Base-by-base conservation (phyloP, 108 stramenopile species). In the Cyclotella kingstonii region DNA sequence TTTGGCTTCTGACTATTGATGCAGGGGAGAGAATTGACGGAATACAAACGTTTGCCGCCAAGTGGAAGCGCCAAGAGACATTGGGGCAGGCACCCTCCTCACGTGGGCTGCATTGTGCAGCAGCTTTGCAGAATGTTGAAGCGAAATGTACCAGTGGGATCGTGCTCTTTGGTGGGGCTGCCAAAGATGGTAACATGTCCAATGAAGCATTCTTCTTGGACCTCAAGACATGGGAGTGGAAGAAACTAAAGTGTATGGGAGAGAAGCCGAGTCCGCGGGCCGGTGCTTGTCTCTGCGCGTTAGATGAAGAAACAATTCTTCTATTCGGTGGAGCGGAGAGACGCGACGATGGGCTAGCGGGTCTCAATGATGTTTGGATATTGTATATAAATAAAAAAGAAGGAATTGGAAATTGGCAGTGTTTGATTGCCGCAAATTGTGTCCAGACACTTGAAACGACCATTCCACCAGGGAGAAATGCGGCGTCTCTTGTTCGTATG, bases 381-480 rank as follows among this genome's bases (percentile, higher is more conserved):
- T 46, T 86, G 35, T 48, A 62, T 22, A 26, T 84, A 3, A 48
- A 68, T 36, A 19, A 28, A 27, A 54, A 63, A 3, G 22, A 46
- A 17, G 68, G 71, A 21, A 47, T 54, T 7, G 73, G 76, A 38
- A 45, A 15, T 19, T 68, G 71, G 76, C 49, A 71, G 30, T 63
- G 69, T 41, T 41, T 80, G 36, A 35, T 77, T 7, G 36, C n/a
- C n/a, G n/a, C n/a, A n/a, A n/a, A n/a, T n/a, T n/a, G n/a, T 21
- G 61, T 26, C 15, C 59, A 52, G 2, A 38, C 8, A n/a, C 18
- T 50, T 12, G 27, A 12, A 21, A 33, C 17, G 12, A 15, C 31
- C n/a, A 41, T 57, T 69, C 88, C 72, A n/a, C 83, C 83, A 14
- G 72, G 75, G 38, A 77, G 88, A 46, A 89, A 89, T 74, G 88